phyloP scores from a whole-genome alignment of 768 basidiomycete genomes.

The Boletus subparvulus region DNA sequence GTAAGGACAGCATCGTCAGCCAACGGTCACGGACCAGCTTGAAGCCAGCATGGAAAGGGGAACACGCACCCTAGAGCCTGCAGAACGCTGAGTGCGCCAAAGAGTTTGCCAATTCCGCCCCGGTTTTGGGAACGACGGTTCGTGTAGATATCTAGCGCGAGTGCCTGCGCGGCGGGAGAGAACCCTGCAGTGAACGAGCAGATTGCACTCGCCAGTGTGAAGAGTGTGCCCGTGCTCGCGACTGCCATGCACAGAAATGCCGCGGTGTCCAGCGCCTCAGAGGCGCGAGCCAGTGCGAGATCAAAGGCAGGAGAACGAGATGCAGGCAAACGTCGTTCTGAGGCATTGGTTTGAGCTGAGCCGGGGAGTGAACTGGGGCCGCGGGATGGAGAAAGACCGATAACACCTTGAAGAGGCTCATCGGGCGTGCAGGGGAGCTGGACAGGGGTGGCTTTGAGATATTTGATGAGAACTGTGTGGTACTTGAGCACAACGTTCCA shows the following conservation, averaged over 20 bases:
- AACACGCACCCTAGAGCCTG: slow-evolving; percentile 58
- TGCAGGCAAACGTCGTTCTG: neutral
- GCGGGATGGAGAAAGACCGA: slow-evolving; percentile 1
- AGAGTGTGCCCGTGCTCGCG: slow-evolving; percentile 47
- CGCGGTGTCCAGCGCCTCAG: slow-evolving; percentile 55
- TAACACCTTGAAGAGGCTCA: slow-evolving; percentile 16
- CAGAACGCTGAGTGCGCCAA: slow-evolving; percentile 77
- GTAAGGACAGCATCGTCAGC: neutral
- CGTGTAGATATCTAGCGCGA: slow-evolving; percentile 66
- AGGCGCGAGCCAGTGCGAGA: slow-evolving; percentile 62
- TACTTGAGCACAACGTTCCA: neutral
- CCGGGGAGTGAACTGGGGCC: neutral
- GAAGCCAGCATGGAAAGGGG: neutral
- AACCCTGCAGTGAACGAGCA: slow-evolving; percentile 63
- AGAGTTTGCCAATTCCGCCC: slow-evolving; percentile 68
- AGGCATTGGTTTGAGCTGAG: slow-evolving; percentile 4
- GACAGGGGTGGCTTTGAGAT: slow-evolving; percentile 44
- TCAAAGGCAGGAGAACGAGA: slow-evolving; percentile 58
- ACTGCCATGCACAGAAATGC: slow-evolving; percentile 52
- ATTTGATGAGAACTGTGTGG: slow-evolving; percentile 52
- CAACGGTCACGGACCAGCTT: neutral
- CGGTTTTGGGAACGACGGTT: slow-evolving; percentile 42
- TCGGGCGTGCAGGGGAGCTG: slow-evolving; percentile 12
- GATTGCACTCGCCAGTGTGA: slow-evolving; percentile 49
- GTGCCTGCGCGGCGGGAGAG: slow-evolving; percentile 64